phyloP scores from a whole-genome alignment of 73 alveolate species.

The Stentor roeselii region DNA sequence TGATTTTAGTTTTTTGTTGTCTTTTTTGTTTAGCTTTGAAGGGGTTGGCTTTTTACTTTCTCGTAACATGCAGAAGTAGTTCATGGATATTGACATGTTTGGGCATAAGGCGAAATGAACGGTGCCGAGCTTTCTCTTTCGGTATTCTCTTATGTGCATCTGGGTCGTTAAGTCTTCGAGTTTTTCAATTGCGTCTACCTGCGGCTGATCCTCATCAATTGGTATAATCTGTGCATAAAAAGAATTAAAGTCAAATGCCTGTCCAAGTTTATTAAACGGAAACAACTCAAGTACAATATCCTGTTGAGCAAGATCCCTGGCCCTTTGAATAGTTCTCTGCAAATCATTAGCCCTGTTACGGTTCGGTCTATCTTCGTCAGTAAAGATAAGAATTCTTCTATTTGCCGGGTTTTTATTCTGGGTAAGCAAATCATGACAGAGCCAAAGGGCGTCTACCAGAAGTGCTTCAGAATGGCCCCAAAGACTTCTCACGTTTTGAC shows the following conservation, averaged over 20 bases:
- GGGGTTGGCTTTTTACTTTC: constrained; percentile 84
- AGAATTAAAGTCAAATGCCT: constrained; percentile 78
- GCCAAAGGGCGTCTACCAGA: constrained; percentile 88
- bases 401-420: constrained; percentile 66
- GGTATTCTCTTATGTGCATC: constrained; percentile 83
- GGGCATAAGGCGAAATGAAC: constrained; percentile 72
- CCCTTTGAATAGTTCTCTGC: constrained; percentile 76
- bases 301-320: constrained; percentile 80
- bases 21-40: constrained; percentile 76
- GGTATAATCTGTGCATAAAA: constrained; percentile 86
- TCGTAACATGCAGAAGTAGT: constrained; percentile 76
- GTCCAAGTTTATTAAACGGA: constrained; percentile 77
- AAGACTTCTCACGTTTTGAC: constrained; percentile 39
- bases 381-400: constrained; percentile 93
- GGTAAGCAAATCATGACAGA: constrained; percentile 76
- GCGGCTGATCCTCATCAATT: constrained; percentile 56
- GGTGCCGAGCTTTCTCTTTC: constrained; percentile 81
- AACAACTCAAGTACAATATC: constrained; percentile 92
- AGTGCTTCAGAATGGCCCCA: constrained; percentile 48
- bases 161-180: constrained; percentile 74
- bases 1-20: constrained; percentile 78
- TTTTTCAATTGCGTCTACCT: constrained; percentile 52
- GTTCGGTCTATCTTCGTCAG: constrained; percentile 95
- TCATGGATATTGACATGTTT: constrained; percentile 80
- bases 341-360: constrained; percentile 37